A percentile compares a stretch with the other conserved stretches of the same genome.
These are phyloP conservation scores for Solanum dulcamara DNA, from an alignment of 257 asterid species.

Conservation along the genomic window DNA sequence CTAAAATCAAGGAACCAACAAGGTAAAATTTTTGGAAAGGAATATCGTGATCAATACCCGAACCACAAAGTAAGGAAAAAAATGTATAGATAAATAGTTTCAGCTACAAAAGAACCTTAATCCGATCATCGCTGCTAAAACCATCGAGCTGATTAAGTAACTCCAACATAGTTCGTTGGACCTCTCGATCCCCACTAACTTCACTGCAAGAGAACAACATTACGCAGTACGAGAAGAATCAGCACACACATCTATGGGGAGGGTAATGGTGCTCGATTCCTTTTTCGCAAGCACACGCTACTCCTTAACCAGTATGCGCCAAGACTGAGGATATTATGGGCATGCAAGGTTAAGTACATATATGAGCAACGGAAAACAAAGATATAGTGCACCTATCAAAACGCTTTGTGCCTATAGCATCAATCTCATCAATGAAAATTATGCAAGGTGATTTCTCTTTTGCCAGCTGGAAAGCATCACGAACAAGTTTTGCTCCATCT, in stretches of 20 bases:
- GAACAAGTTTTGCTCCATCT: constrained; percentile 88
- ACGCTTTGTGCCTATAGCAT: constrained; percentile 92
- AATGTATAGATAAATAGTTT: not conserved
- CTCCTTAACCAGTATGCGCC: not conserved
- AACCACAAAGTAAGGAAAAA: not conserved
- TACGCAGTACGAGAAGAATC: not conserved
- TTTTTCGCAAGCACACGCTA: not conserved
- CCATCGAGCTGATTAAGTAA: constrained; percentile 94
- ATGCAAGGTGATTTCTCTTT: constrained; percentile 94
- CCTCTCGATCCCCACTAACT: constrained; percentile 93
- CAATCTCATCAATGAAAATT: constrained; percentile 90
- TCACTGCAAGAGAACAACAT: constrained; percentile 45
- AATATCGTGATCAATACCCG: not conserved
- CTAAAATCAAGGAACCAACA: not conserved
- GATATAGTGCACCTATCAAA: constrained; percentile 51
- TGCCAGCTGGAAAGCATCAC: constrained; percentile 90
- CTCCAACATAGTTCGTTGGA: constrained; percentile 85
- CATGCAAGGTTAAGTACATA: not conserved
- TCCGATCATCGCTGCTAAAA: constrained; percentile 83
- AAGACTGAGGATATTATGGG: not conserved
- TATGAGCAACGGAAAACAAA: not conserved
- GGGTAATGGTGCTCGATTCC: not conserved
- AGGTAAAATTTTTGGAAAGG: not conserved
- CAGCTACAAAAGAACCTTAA: constrained; percentile 36
- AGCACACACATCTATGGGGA: not conserved